Base-by-base conservation (phyloP, 176 grass and related monocot species). In the Pharus latifolius region DNA sequence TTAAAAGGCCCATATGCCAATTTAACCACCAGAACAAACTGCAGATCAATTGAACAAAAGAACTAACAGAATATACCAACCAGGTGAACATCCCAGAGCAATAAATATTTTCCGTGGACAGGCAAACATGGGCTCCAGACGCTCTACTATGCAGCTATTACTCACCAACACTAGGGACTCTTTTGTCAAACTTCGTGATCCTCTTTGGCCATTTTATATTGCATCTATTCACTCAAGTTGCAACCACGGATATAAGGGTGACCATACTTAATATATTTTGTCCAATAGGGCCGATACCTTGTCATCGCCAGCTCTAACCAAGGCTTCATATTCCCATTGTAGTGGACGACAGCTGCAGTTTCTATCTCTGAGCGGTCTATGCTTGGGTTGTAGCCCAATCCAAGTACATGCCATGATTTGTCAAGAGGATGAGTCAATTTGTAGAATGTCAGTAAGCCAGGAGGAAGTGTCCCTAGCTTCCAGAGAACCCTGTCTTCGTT, bases 301-400 rank as follows among this genome's bases (percentile, higher is more conserved):
- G 84, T 91, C 96, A 99, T 95, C 52, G 96, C 90, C 56, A 99
- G 73, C 80, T 99, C 96, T 80, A 99, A 62, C 96, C 96, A 99
- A 75, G 96, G 96, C 69, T 99, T 99, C 96, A 99, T 95, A 53
- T 99, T 99, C 6, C 96, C 96, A 69, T 95, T 99, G 70, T 99
- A 99, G 62, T 99, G 90, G 69, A 88, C 60, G 5, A 99, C 96
- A 14, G 96, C 96, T 56, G 96, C 87, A 54, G 81, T 90, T 12
- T 99, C 90, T 75, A 99, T 91, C 47, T 99, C 96, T 30, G 79
- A 94, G 26, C 79, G 84, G 63, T 99, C 96, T 46, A 95, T 91
- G 76, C 90, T 94, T 44, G 96, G 90, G 49, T 99, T 95, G 67
- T 99, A 99, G 67, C 96, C 96, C 70, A 99, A 82, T 61, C 96